These are phyloP conservation scores for Leishmania aethiopica DNA, from an alignment of 208 protist species.

Conservation along the genomic window DNA sequence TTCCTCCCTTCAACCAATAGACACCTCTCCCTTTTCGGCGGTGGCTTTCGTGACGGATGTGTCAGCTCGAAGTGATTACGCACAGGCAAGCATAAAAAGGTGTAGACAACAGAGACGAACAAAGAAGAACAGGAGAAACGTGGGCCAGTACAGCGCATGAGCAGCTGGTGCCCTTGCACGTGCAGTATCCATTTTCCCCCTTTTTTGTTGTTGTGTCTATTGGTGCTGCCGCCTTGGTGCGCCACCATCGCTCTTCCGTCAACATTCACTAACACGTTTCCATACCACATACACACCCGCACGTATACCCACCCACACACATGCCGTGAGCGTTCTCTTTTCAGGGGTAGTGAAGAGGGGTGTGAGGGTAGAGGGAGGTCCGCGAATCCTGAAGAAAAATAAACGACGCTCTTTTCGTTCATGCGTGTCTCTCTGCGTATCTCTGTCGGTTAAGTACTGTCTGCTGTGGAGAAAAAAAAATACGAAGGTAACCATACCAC, in stretches of 20 bases:
- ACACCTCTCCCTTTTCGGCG: neutral
- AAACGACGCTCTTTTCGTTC: neutral
- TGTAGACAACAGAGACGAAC: neutral
- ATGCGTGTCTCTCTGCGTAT: neutral
- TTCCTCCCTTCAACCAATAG: neutral
- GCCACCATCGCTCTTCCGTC: neutral
- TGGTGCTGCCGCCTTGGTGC: neutral
- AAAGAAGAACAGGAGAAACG: neutral
- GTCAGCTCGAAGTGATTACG: neutral
- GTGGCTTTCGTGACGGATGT: neutral
- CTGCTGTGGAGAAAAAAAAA: neutral
- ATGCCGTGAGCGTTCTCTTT: neutral
- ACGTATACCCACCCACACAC: neutral
- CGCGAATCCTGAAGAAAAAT: neutral
- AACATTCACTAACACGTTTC: neutral
- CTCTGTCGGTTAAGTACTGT: neutral
- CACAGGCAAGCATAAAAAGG: neutral
- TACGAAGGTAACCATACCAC: neutral
- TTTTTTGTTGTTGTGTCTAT: neutral
- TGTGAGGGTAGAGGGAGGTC: neutral
- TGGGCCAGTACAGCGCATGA: neutral
- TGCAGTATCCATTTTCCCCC: neutral
- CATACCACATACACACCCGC: neutral
- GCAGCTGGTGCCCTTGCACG: neutral
- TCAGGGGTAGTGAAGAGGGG: neutral